phyloP scores from a whole-genome alignment of 192 early-diverging fungal genomes.

The Coemansia sp. region DNA sequence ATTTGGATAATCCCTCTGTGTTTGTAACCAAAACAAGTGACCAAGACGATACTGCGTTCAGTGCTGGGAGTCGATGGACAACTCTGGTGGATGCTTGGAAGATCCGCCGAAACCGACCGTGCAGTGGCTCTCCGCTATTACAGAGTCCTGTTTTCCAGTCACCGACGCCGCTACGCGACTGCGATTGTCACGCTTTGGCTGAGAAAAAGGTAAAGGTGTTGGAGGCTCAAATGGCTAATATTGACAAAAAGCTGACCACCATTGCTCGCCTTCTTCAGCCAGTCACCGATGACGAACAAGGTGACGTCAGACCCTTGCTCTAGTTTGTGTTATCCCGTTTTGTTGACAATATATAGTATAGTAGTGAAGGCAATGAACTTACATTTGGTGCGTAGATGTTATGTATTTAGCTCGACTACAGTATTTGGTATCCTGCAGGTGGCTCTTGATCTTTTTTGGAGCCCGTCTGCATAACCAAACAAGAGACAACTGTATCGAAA shows the following conservation, averaged over 20 bases:
- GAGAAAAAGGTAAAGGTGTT: slow-evolving; percentile 19
- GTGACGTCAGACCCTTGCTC: background rate
- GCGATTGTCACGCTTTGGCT: background rate
- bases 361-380: too few relatives aligned
- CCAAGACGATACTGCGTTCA: background rate
- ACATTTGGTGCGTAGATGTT: too few relatives aligned
- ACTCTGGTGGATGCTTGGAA: slow-evolving; percentile 26
- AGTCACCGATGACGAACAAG: slow-evolving; percentile 13
- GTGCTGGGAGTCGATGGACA: slow-evolving; percentile 7
- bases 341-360: too few relatives aligned
- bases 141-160: background rate
- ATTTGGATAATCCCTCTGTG: background rate
- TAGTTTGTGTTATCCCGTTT: background rate
- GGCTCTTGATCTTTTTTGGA: too few relatives aligned
- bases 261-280: slow-evolving; percentile 33
- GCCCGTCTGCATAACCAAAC: too few relatives aligned
- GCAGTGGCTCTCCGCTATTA: background rate
- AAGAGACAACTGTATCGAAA: too few relatives aligned
- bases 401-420: too few relatives aligned
- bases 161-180: background rate
- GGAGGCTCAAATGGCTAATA: slow-evolving; percentile 22
- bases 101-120: slow-evolving; percentile 3
- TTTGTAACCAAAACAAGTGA: background rate
- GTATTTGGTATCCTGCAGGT: too few relatives aligned
- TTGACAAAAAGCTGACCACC: slow-evolving; percentile 31